Percentiles rank a stretch among this genome's conserved stretches.
phyloP scores from a whole-genome alignment of 495 filamentous ascomycete species.

The Aspergillus asperescens region DNA sequence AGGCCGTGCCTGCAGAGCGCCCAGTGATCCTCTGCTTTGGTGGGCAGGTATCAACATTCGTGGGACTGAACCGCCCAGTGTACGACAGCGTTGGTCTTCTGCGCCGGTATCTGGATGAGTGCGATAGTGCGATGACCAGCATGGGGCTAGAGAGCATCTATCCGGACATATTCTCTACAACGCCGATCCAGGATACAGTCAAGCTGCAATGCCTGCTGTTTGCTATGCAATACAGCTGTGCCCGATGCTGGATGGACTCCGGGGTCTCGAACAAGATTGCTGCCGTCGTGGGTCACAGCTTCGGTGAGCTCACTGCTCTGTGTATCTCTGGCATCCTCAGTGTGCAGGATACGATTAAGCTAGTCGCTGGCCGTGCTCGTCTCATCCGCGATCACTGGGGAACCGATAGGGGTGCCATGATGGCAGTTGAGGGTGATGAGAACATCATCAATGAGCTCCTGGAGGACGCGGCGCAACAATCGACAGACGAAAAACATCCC shows the following conservation, averaged over 20 bases:
- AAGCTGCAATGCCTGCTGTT: slow-evolving; percentile 39
- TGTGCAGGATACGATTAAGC: slow-evolving; percentile 31
- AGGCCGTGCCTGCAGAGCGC: background rate
- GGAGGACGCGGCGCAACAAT: background rate
- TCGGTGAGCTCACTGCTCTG: slow-evolving; percentile 40
- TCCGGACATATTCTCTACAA: slow-evolving; percentile 40
- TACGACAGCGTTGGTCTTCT: slow-evolving; percentile 30
- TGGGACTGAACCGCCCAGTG: slow-evolving; percentile 28
- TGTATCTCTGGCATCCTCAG: slow-evolving; percentile 30
- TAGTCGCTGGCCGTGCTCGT: slow-evolving; percentile 38
- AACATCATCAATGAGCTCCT: slow-evolving; percentile 17
- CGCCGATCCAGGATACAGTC: slow-evolving; percentile 32
- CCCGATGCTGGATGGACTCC: slow-evolving; percentile 41
- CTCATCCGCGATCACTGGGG: slow-evolving; percentile 43
- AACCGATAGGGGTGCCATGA: slow-evolving; percentile 43
- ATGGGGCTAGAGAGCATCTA: slow-evolving; percentile 37
- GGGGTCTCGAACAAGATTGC: slow-evolving; percentile 20
- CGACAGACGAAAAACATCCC: background rate
- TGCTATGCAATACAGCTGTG: slow-evolving; percentile 41
- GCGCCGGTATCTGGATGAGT: slow-evolving; percentile 28
- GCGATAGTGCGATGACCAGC: slow-evolving; percentile 11
- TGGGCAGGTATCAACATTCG: slow-evolving; percentile 36
- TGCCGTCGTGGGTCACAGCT: slow-evolving; percentile 45
- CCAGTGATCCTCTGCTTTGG: slow-evolving; percentile 51
- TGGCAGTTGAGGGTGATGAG: slow-evolving; percentile 38